Base-by-base conservation (phyloP, 2,329 filamentous ascomycete species). In the Onygena corvina region DNA sequence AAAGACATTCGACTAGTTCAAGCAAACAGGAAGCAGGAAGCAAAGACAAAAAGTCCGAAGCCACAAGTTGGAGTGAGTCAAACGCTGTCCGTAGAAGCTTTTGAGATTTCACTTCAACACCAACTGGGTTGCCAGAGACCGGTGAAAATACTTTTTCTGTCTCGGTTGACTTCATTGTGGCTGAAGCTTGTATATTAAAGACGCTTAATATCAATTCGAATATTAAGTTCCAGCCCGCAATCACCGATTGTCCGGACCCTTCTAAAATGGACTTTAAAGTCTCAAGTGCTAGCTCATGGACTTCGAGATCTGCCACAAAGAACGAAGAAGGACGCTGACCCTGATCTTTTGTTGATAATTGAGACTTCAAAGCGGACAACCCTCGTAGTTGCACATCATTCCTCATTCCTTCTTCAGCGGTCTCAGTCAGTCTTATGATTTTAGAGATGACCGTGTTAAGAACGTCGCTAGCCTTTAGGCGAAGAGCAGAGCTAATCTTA, bases 1-100 rank as follows among this genome's bases (percentile, higher is more conserved):
- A 86, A 18, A 98, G 76, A 8, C 89, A 87, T 67, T 94, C 84
- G 53, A 96, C 81, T 12, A 98, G 76, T 51, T 82, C 78, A 52
- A 81, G 75, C 64, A 83, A 86, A 69, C 77, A 95, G 46, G 72
- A 77, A 62, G 78, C 80, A 40, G 79, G 84, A 50, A 81, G 75
- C 4, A 84, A 80, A 11, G 81, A 75, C 29, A 98, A 69, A 60
- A 98, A 98, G 64, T 98, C 92, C 0, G 92, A 95, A 64, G 89
- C 94, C 40, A 98, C 84, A 2, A 98, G 78, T 63, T 96, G 87
- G 9, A 94, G 72, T 1, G 89, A 94, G 55, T 80, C 84, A 64
- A 98, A 98, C 0, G 90, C 85, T 12, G 86, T 83, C 53, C 88
- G 79, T 47, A 94, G 84, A 18, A 96, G 76, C 55, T 82, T 83